Evolutionary conservation across 139 green algal genomes (phyloP), one percentile per base, ranked within the genome.

Genomic region (Volvox africanus): DNA sequence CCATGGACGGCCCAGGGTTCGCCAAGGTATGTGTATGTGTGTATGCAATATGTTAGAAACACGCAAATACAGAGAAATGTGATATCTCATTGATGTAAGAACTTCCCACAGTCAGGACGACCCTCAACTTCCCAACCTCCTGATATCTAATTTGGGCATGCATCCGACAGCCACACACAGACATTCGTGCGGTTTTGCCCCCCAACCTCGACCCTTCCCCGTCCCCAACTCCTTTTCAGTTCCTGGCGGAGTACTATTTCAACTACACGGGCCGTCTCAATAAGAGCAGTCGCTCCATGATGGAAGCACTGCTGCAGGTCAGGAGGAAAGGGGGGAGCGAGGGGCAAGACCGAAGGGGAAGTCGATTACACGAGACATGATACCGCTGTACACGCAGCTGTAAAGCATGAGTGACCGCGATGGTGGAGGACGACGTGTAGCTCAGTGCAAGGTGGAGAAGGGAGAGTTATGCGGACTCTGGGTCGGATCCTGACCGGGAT

Each of bases 201-300:
- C 75, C 75, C 75, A 80, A 36, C 76, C 3, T 32, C 32, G 22
- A 24, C 65, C 65, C 65, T 12, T 73, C 65, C 65, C 11, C 65
- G 65, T 9, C 65, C 65, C 65, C 65, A 55, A 5, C 44, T 55
- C 44, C 5, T 55, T 55, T 22, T 21, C 80, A 92, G 89, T 82
- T 44, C 80, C 86, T 94, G 61, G 81, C 86, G 0, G 20, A 61
- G 20, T 90, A 88, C 67, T 94, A 93, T 80, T 73, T 67, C 17
- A 65, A 73, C 36, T 93, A 93, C 71, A n/a, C 21, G 24, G 91
- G 93, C 69, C 88, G 91, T 44, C 91, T 93, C 28, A 95, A 94
- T 73, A 83, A 80, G 83, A 92, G 79, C 44, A 82, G 89, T 55
- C 91, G 92, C 55, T 88, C 71, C 9, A 67, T 94, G 73, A 91